Evolutionary conservation across 129 eudicot species (phyloP).

Genomic region (Chrysanthemum seticuspe): DNA sequence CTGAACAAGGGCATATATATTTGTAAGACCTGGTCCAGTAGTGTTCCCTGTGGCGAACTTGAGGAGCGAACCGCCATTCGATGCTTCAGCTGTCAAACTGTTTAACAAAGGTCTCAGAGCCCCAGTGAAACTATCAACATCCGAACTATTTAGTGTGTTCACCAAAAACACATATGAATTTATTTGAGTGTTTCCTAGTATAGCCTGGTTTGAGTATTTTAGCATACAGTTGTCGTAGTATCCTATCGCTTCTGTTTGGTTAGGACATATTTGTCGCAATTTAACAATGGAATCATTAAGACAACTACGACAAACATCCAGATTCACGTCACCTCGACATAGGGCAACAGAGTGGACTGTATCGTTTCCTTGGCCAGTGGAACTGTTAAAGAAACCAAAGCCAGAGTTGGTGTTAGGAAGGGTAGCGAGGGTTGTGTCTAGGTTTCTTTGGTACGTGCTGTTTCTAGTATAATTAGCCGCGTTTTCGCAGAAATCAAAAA

Average conservation of each 20-base stretch:
- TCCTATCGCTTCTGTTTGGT: conserved; percentile 29
- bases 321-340: conserved; percentile 44
- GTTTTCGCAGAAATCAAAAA: background rate
- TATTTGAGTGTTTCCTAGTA: background rate
- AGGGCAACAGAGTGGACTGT: conserved; percentile 27
- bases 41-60: conserved; percentile 35
- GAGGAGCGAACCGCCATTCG: conserved; percentile 19
- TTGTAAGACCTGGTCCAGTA: background rate
- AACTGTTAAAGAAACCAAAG: conserved; percentile 20
- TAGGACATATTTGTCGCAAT: conserved; percentile 23
- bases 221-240: conserved; percentile 31
- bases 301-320: conserved; percentile 22
- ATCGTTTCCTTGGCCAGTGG: conserved; percentile 18
- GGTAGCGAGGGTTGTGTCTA: conserved; percentile 24
- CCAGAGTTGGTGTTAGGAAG: conserved; percentile 5
- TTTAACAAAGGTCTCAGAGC: conserved; percentile 15
- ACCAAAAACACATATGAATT: background rate
- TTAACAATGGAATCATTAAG: conserved; percentile 3
- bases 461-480: conserved; percentile 22
- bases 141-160: background rate
- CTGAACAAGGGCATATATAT: conserved; percentile 31
- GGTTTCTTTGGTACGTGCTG: conserved; percentile 32
- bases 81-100: conserved; percentile 17
- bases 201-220: conserved; percentile 29
- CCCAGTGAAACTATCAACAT: conserved; percentile 10